Evolutionary conservation across 257 asterid genomes (phyloP).

Genomic region (Rehmannia glutinosa): DNA sequence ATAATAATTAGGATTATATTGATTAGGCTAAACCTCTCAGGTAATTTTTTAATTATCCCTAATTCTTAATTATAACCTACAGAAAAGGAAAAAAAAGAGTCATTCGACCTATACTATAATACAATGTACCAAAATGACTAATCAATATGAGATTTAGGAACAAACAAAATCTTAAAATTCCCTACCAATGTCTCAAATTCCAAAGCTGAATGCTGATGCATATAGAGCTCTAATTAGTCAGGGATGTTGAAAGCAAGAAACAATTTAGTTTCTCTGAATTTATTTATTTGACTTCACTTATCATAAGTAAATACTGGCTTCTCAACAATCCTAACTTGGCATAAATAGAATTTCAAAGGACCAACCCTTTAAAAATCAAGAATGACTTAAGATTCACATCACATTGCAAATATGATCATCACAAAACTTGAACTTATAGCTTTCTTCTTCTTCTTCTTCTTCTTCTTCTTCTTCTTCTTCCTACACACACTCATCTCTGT

Average conservation of each 20-base stretch:
- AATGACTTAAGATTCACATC: background rate
- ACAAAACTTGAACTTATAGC: constrained; percentile 13
- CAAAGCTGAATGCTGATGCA: background rate
- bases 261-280: background rate
- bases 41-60: too few species aligned
- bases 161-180: background rate
- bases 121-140: too few species aligned
- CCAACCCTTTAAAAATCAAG: background rate
- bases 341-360: background rate
- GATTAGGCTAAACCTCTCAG: too few species aligned
- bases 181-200: background rate
- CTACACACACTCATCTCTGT: too few species aligned
- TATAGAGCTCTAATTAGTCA: too few species aligned
- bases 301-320: background rate
- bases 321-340: background rate
- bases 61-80: too few species aligned
- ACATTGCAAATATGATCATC: background rate
- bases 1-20: too few species aligned
- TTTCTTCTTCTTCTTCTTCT: constrained; percentile 7
- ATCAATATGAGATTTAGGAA: background rate
- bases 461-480: constrained; percentile 11
- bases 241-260: too few species aligned
- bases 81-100: too few species aligned
- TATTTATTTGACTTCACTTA: too few species aligned
- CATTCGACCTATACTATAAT: too few species aligned